Conservation (phyloP, 208 protist species). For the Wallacemonas sp. region DNA sequence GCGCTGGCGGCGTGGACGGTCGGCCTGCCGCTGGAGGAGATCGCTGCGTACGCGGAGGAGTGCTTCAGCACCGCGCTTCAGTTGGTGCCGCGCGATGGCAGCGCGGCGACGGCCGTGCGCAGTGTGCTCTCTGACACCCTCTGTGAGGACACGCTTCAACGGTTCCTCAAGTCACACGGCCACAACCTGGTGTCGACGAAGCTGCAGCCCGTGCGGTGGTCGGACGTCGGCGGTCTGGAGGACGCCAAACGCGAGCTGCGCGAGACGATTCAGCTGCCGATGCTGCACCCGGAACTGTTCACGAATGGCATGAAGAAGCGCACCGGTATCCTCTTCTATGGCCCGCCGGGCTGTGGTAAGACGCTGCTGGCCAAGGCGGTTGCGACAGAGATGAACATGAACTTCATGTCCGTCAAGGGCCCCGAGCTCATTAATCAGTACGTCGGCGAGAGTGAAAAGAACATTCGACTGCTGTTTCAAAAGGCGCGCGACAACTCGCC, state of each 20-base stretch:
- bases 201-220: constrained; percentile 85
- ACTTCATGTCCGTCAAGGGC: constrained; percentile 95
- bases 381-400: constrained; percentile 93
- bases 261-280: constrained; percentile 84
- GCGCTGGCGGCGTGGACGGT: constrained; percentile 73
- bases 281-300: constrained; percentile 87
- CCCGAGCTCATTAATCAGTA: constrained; percentile 96
- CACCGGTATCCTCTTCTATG: constrained; percentile 91
- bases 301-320: constrained; percentile 66
- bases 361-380: constrained; percentile 94
- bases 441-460: constrained; percentile 91
- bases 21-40: constrained; percentile 64
- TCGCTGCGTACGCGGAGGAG: constrained; percentile 51
- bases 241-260: constrained; percentile 87
- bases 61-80: constrained; percentile 34
- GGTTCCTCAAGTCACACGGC: constrained; percentile 73
- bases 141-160: constrained; percentile 56
- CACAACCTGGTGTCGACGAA: constrained; percentile 85
- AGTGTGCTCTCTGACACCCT: constrained; percentile 61
- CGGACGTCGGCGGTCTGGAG: constrained; percentile 91
- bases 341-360: constrained; percentile 94
- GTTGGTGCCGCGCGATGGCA: constrained; percentile 7
- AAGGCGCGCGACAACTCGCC: constrained; percentile 85
- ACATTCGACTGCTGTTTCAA: constrained; percentile 91
- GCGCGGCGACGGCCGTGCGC: constrained; percentile 17